Base-by-base conservation (phyloP, 225 moss, liverwort and hornwort species). In the Sphagnum contortum region DNA sequence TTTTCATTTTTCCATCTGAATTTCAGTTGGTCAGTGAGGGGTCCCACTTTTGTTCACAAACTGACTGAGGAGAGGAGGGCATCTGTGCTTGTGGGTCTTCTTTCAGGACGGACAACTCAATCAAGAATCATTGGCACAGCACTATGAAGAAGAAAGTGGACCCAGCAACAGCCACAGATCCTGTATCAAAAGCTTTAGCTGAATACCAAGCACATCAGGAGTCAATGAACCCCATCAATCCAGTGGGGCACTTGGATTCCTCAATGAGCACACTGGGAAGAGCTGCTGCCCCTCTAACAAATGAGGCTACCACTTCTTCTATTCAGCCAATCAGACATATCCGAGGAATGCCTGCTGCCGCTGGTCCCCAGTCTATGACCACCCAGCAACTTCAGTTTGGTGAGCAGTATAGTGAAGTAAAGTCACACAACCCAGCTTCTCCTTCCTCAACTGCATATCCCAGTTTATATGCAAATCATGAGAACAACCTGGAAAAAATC, bases 131-230 rank as follows among this genome's bases (percentile, higher is more conserved):
- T 60, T 98, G 98, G 98, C 93, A 98, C 79, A 98, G 98, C 72
- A 98, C 98, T 47, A 93, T 98, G 93, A 98, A 98, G 86, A 98
- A 98, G 76, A 98, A 91, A 63, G 93, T 93, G 69, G 98, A 98
- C 64, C 98, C 98, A 2, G 4, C 62, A 74, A 81, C 87, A 54
- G 98, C 98, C 4, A 87, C 76, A 55, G 93, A 98, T 71, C 98
- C 98, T 9, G 86, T 91, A 50, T 93, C 98, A 44, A 85, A 80
- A 70, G 98, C 98, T 4, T 60, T 98, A 68, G 89, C 84, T 56
- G 98, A 89, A 8, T 93, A 91, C 71, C 98, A 98, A 74, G 85
- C 87, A 6, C 90, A 91, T 66, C 98, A 93, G 72, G 98, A 98
- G 64, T 74, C 88, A 3, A 11, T 78, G 78, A 89, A 85, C 53